phyloP scores from a whole-genome alignment of 331 rosid species.

The Acacia concinna region DNA sequence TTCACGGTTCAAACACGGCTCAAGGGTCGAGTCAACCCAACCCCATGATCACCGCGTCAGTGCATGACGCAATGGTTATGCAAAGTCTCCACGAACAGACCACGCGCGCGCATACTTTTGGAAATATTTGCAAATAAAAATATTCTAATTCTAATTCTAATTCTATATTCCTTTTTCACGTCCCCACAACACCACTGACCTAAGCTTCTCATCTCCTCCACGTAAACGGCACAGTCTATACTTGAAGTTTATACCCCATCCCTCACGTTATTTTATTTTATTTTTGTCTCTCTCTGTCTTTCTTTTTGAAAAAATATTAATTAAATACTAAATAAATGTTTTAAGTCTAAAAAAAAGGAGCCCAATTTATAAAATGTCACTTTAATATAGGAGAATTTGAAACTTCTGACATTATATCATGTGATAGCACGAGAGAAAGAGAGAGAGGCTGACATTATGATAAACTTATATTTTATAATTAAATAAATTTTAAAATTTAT shows the following conservation, averaged over 20 bases:
- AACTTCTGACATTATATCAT: too few relatives aligned
- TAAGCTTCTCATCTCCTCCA: not conserved
- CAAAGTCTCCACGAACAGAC: not conserved
- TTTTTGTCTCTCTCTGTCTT: too few relatives aligned
- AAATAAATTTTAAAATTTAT: too few relatives aligned
- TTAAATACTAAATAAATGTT: too few relatives aligned
- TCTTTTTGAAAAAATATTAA: too few relatives aligned
- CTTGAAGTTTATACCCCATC: too few relatives aligned
- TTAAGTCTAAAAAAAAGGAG: too few relatives aligned
- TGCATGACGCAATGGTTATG: not conserved
- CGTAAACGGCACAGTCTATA: not conserved
- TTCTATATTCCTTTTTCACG: not conserved
- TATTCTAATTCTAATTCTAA: not conserved
- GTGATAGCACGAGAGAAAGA: too few relatives aligned
- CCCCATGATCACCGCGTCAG: not conserved
- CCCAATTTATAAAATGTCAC: too few relatives aligned
- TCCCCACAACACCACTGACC: not conserved
- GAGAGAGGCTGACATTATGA: too few relatives aligned
- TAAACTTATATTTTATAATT: too few relatives aligned
- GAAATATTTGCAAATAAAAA: not conserved
- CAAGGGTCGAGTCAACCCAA: not conserved
- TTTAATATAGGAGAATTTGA: too few relatives aligned
- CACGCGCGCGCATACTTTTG: not conserved
- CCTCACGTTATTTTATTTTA: not conserved
- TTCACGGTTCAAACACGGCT: not conserved